Conservation (phyloP, 164 flowering plant species). For the Piper longum region DNA sequence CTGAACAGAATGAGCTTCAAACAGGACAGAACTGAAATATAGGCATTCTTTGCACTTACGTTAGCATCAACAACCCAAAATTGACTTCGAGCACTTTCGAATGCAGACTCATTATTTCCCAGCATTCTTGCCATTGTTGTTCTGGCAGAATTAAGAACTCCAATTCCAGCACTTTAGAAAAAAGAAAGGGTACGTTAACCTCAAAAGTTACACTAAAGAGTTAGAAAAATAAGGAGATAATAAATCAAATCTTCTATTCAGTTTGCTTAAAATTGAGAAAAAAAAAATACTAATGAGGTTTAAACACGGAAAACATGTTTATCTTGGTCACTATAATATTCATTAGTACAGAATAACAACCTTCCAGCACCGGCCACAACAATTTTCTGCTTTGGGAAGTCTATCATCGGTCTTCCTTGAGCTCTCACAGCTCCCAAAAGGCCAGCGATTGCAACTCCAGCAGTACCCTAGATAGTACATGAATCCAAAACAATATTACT, state of each 20-base stretch:
- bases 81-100: conserved; percentile 89
- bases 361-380: conserved; percentile 99
- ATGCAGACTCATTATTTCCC: conserved; percentile 76
- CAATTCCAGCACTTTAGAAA: conserved; percentile 86
- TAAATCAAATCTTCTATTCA: too few species aligned
- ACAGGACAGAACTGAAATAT: background rate
- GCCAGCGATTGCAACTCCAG: conserved; percentile 99
- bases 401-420: conserved; percentile 75
- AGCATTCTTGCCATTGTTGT: conserved; percentile 96
- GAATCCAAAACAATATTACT: background rate
- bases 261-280: too few species aligned
- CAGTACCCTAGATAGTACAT: conserved; percentile 67
- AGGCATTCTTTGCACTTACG: conserved; percentile 23
- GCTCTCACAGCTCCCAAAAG: conserved; percentile 91
- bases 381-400: conserved; percentile 85
- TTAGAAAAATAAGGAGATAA: too few species aligned
- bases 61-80: conserved; percentile 96
- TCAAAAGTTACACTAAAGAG: background rate
- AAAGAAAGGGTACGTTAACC: background rate
- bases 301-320: too few species aligned
- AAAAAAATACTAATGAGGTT: too few species aligned
- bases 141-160: conserved; percentile 91
- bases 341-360: conserved; percentile 14
- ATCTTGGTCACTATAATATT: too few species aligned
- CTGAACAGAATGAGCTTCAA: background rate